Evolutionary conservation across 2,329 filamentous ascomycete species (phyloP).

Genomic region (Sclerotinia trifoliorum): DNA sequence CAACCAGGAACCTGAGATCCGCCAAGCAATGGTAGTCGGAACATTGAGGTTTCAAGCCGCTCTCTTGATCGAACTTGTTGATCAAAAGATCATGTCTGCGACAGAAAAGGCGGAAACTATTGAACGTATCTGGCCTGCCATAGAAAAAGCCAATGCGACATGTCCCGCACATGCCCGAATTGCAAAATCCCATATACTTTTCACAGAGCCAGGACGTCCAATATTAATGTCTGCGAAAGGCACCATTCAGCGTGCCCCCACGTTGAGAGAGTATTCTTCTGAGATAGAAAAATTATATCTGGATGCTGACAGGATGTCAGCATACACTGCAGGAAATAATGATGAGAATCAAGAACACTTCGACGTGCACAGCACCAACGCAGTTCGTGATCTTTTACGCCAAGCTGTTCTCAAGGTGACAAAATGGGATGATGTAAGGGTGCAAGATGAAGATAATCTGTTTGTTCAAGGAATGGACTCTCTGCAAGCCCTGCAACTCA

Average conservation of each 20-base stretch:
- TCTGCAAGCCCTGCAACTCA: constrained; percentile 19
- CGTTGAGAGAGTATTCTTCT: constrained; percentile 35
- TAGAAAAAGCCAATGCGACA: constrained; percentile 37
- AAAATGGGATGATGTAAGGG: background rate
- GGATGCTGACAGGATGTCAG: constrained; percentile 9
- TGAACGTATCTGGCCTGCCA: constrained; percentile 35
- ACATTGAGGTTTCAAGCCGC: constrained; percentile 41
- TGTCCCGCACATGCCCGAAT: constrained; percentile 37
- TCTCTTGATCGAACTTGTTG: constrained; percentile 40
- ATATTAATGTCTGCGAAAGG: constrained; percentile 42
- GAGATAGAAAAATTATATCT: constrained; percentile 18
- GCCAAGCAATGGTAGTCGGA: constrained; percentile 40
- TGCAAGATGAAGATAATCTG: constrained; percentile 10
- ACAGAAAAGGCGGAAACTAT: background rate
- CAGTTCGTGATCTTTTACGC: background rate
- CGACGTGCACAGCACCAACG: background rate
- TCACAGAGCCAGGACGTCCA: constrained; percentile 39
- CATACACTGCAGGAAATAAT: background rate
- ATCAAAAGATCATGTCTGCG: constrained; percentile 1
- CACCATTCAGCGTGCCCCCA: constrained; percentile 40
- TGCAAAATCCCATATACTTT: constrained; percentile 37
- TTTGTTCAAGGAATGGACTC: constrained; percentile 24
- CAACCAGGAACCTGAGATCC: constrained; percentile 39
- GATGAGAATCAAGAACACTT: background rate
- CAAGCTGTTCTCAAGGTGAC: background rate